phyloP scores from a whole-genome alignment of 208 protist species.

The Blechomonas ayalai region DNA sequence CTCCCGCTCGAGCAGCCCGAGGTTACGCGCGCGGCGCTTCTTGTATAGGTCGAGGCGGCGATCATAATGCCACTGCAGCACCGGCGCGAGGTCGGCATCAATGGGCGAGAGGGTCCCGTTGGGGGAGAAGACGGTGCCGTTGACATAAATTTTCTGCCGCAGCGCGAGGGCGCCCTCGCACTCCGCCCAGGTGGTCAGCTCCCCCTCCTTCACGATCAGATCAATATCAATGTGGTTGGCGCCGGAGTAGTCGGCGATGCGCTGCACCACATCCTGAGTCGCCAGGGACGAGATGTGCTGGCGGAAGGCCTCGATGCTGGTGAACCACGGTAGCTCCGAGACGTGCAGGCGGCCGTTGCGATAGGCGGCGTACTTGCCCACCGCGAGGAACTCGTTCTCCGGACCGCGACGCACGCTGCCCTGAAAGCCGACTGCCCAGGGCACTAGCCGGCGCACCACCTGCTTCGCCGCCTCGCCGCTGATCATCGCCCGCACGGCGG shows the following conservation, averaged over 20 bases:
- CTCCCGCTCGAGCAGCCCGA: constrained; percentile 57
- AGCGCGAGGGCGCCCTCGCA: constrained; percentile 66
- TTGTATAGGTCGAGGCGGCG: constrained; percentile 87
- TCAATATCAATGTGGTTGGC: constrained; percentile 90
- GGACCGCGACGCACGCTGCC: constrained; percentile 73
- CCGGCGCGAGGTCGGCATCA: constrained; percentile 57
- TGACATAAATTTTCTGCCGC: constrained; percentile 70
- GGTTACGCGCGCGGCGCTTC: constrained; percentile 65
- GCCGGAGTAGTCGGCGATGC: constrained; percentile 86
- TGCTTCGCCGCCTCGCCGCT: constrained; percentile 72
- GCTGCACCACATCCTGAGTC: constrained; percentile 66
- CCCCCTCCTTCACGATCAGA: constrained; percentile 52
- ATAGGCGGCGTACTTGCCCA: constrained; percentile 57
- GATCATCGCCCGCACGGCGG: constrained; percentile 84
- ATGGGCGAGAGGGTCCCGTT: constrained; percentile 71
- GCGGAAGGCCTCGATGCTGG: constrained; percentile 74
- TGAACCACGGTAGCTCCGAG: constrained; percentile 66
- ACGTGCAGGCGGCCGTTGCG: constrained; percentile 65
- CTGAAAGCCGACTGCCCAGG: constrained; percentile 96
- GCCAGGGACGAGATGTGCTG: constrained; percentile 63
- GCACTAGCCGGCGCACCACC: constrained; percentile 73
- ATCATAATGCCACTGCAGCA: constrained; percentile 90
- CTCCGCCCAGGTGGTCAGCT: constrained; percentile 61
- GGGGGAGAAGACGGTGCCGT: constrained; percentile 83
- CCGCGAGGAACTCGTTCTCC: constrained; percentile 66